These are phyloP conservation scores for Clausena lansium DNA, from an alignment of 345 rosid species.

Conservation along the genomic window DNA sequence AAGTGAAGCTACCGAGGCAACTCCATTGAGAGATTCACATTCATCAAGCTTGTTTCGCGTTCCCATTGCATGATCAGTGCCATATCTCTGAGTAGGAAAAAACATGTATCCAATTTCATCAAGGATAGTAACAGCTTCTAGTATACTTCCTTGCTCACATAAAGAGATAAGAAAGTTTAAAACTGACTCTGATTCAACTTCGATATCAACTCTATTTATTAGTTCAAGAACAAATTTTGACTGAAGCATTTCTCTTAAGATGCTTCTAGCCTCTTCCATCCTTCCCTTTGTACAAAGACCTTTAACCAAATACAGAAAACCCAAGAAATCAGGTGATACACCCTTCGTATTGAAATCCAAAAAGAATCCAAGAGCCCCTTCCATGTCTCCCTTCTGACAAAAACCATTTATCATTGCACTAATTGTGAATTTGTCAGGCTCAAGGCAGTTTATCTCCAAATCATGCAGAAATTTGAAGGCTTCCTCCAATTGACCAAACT, in stretches of 20 bases:
- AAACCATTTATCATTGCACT: conserved; percentile 73
- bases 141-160: conserved; percentile 74
- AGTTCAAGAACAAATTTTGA: conserved; percentile 52
- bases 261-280: conserved; percentile 83
- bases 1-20: conserved; percentile 10
- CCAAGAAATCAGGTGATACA: conserved; percentile 69
- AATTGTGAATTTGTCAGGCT: conserved; percentile 64
- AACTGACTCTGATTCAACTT: conserved; percentile 53
- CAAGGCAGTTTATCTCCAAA: conserved; percentile 41
- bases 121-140: conserved; percentile 55
- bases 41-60: conserved; percentile 19
- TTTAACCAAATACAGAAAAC: conserved; percentile 60
- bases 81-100: conserved; percentile 46
- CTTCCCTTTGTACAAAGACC: conserved; percentile 84
- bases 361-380: conserved; percentile 64
- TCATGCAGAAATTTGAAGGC: conserved; percentile 50
- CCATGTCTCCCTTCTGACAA: conserved; percentile 73
- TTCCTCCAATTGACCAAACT: conserved; percentile 57
- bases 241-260: conserved; percentile 86
- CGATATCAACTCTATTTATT: conserved; percentile 48
- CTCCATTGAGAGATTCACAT: conserved; percentile 11
- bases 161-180: conserved; percentile 45
- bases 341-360: conserved; percentile 49
- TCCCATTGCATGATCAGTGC: conserved; percentile 22
- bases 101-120: conserved; percentile 51